Evolutionary conservation across 2,329 filamentous ascomycete species (phyloP), one percentile per base, ranked within the genome.

Genomic region (Aspergillus proliferans): DNA sequence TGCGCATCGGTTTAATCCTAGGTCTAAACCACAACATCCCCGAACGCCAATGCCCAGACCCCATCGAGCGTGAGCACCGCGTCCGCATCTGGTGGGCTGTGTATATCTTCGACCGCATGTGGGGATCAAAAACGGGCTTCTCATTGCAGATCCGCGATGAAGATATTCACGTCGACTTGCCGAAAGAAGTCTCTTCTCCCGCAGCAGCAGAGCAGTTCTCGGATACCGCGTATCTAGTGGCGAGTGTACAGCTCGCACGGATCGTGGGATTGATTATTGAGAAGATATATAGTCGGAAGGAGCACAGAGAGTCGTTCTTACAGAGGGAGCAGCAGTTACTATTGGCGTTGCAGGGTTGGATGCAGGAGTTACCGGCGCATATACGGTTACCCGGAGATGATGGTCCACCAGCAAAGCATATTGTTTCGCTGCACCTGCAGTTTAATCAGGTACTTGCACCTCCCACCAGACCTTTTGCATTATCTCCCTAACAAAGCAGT

Each of bases 101-200:
- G 1, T 67, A 65, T 36, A 55, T 64, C 6, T 60, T 61, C 21
- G 64, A 66, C 39, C 66, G 74, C 1, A 69, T 76, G 58, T 75
- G 67, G 59, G 70, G 71, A 1, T 71, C 71, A 0, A 73, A 74
- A 43, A 60, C 75, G 1, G 72, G 75, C 0, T 71, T 75, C 42
- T 73, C 76, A 0, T 61, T 71, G 0, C 70, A 71, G 12, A 69
- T 78, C 8, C 64, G 66, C 4, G 74, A 77, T 33, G 64, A 72
- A 6, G 74, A 75, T 22, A 75, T 70, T 10, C 57, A 65, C 33
- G 59, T 64, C 21, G 60, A 66, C 8, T 47, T 65, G 41, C 66
- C 66, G 4, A 62, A 63, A 1, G 52, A 53, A 3, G 48, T 57
- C 1, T 39, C 43, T 7, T 41, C 45, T 7, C 53, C 58, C 12